Evolutionary conservation across 805 yeast genomes (phyloP).

Genomic region (Pichia paraexigua): DNA sequence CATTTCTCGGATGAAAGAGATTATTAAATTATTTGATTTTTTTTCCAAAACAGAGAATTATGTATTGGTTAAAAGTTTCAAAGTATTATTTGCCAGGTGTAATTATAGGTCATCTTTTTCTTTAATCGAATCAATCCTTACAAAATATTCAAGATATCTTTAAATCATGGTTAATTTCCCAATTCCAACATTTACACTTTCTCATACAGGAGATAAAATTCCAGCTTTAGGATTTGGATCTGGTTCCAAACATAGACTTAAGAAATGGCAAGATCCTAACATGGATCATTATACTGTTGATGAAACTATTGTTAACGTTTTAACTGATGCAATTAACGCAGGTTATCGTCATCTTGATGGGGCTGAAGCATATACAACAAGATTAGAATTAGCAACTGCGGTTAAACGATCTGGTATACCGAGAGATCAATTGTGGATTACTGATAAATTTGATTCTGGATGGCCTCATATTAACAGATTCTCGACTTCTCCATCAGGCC

Average conservation of each 20-base stretch:
- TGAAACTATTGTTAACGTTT: constrained; percentile 37
- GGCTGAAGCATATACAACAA: constrained; percentile 61
- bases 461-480: constrained; percentile 17
- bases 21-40: too few relatives aligned
- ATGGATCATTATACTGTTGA: constrained; percentile 18
- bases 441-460: constrained; percentile 50
- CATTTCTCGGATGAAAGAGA: too few relatives aligned
- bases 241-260: constrained; percentile 50
- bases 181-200: constrained; percentile 21
- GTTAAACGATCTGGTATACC: constrained; percentile 33
- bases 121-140: too few relatives aligned
- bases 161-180: background rate
- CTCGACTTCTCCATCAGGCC: constrained; percentile 28
- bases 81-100: too few relatives aligned
- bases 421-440: constrained; percentile 48
- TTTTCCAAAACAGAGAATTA: too few relatives aligned
- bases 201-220: constrained; percentile 25
- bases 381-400: constrained; percentile 51
- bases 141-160: too few relatives aligned
- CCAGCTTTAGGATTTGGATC: constrained; percentile 44
- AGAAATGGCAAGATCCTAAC: constrained; percentile 23
- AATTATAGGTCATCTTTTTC: too few relatives aligned
- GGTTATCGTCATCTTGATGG: constrained; percentile 60
- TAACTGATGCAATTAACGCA: constrained; percentile 38
- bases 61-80: too few relatives aligned